phyloP scores from a whole-genome alignment of 2,329 filamentous ascomycete species.

The Pseudogymnoascus sp. region DNA sequence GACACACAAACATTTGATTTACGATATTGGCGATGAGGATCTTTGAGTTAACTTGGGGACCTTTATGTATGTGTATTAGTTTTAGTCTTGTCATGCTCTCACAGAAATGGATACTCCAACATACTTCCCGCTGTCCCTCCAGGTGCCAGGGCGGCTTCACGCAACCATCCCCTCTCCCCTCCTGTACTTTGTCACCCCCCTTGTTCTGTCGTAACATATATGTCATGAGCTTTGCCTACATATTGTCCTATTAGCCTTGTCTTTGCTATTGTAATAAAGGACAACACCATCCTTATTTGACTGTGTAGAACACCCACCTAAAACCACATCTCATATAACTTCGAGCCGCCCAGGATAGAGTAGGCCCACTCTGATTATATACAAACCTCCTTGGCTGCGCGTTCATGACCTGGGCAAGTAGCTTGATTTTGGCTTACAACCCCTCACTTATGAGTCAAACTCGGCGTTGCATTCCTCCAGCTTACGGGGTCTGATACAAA shows the following conservation, averaged over 20 bases:
- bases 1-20: constrained; percentile 23
- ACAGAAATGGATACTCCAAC: neutral
- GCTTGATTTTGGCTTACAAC: neutral
- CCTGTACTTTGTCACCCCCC: neutral
- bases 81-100: neutral
- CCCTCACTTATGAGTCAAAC: neutral
- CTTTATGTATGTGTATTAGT: neutral
- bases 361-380: neutral
- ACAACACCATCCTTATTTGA: too few species aligned
- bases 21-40: constrained; percentile 26
- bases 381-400: neutral
- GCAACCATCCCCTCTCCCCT: neutral
- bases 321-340: too few species aligned
- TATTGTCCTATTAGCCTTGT: too few species aligned
- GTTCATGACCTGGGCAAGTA: neutral
- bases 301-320: too few species aligned
- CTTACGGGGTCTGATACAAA: neutral
- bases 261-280: too few species aligned
- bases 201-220: neutral
- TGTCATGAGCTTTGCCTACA: too few species aligned
- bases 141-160: neutral
- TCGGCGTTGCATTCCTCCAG: neutral
- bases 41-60: neutral
- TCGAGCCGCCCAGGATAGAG: too few species aligned
- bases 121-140: neutral